A percentile compares a stretch with the other conserved stretches of the same genome.
Evolutionary conservation across 2,329 filamentous ascomycete genomes (phyloP).

Genomic region (Hymenoscyphus infarciens): DNA sequence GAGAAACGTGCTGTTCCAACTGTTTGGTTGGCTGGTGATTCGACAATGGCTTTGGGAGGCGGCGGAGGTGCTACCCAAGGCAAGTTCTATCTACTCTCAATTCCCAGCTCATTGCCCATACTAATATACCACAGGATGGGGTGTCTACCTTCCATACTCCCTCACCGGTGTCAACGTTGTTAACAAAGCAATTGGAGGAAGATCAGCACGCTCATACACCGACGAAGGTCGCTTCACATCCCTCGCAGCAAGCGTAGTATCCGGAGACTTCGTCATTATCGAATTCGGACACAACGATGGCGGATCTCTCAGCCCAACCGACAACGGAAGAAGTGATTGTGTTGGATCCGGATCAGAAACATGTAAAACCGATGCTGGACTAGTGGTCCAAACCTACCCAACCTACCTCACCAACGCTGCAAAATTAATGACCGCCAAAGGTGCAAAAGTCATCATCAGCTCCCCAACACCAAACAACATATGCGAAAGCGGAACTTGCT

Average conservation of each 20-base stretch:
- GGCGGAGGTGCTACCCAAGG: conserved; percentile 43
- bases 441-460: conserved; percentile 57
- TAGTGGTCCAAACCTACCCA: conserved; percentile 38
- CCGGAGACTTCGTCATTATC: conserved; percentile 50
- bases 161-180: conserved; percentile 47
- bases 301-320: conserved; percentile 44
- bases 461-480: conserved; percentile 61
- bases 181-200: conserved; percentile 64
- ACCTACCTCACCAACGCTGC: conserved; percentile 30
- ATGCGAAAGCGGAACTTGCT: conserved; percentile 53
- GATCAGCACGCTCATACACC: conserved; percentile 63
- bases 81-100: conserved; percentile 20
- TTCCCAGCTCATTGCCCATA: not conserved
- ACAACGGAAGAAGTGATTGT: conserved; percentile 62
- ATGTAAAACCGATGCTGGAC: conserved; percentile 44
- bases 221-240: conserved; percentile 61
- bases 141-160: conserved; percentile 53
- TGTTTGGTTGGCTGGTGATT: conserved; percentile 57
- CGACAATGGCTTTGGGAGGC: conserved; percentile 54
- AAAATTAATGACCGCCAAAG: conserved; percentile 44
- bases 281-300: conserved; percentile 68
- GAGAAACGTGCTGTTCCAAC: conserved; percentile 34
- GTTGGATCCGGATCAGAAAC: conserved; percentile 45
- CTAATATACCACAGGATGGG: conserved; percentile 52
- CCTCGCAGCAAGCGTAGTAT: conserved; percentile 44